Base-by-base conservation (phyloP, 208 protist genomes). In the Acanthamoeba lenticulata region DNA sequence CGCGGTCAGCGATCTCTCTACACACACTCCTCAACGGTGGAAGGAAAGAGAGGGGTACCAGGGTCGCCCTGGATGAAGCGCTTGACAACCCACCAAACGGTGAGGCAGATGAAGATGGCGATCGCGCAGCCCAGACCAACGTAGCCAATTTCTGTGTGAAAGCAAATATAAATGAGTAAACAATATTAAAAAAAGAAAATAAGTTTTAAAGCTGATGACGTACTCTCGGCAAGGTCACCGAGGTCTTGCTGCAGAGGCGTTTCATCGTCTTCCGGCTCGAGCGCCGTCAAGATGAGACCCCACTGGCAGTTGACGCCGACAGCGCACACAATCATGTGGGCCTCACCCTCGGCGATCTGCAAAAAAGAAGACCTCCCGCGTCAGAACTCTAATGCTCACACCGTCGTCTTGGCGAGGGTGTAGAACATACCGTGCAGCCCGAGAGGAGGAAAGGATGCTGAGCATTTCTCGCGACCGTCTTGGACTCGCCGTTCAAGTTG, bases 181-280 rank as follows among this genome's bases (percentile, higher is more conserved):
- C 27, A 57, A 57, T 57, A 24, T 24, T 5, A 57, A 2, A 24
- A 57, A 57, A 24, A n/a, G 15, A 57, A 57, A 57, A 21, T 24
- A 57, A 57, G n/a, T n/a, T n/a, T n/a, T n/a, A n/a, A n/a, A n/a
- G n/a, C n/a, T n/a, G 21, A 38, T 40, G 17, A 67, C 85, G 57
- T 91, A 91, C 85, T 67, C 38, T 97, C 97, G 17, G 99, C 98
- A 0, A 99, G 94, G 7, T 97, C 95, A 62, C 99, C 98, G 7
- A 99, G 95, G 11, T 99, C 98, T 6, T 98, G 96, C 96, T 99
- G 98, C 55, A 99, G 96, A 42, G 99, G 99, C 44, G 99, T 99
- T 52, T 98, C 93, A 1, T 94, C 57, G 3, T 95, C 38, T 62
- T 94, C 88, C 2, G 69, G 38, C 45, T 94, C 55, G 1, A 96